Conservation (phyloP, 108 stramenopile species). For the Epipyxis sp. region DNA sequence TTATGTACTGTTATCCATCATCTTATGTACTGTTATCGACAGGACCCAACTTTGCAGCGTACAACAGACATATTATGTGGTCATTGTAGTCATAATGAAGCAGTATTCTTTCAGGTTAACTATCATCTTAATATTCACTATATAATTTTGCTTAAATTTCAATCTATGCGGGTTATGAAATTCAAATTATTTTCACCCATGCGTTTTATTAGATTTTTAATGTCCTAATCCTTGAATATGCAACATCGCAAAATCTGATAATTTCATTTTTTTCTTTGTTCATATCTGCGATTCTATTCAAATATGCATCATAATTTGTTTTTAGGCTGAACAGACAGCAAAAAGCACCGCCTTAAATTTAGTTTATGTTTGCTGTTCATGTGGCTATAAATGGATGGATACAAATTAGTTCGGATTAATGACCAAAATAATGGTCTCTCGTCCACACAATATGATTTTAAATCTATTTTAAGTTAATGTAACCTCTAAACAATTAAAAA, state of each 20-base stretch:
- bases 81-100: slow-evolving; percentile 16
- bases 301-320: not conserved
- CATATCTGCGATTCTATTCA: not conserved
- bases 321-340: slow-evolving; percentile 17
- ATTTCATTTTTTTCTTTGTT: slow-evolving; percentile 3
- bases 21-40: not conserved
- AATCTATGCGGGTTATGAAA: no score
- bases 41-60: slow-evolving; percentile 6
- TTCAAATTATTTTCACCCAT: no score
- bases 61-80: not conserved
- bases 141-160: not conserved
- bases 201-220: no score
- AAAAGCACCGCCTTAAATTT: not conserved
- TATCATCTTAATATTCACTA: not conserved
- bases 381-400: slow-evolving; percentile 25
- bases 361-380: slow-evolving; percentile 13
- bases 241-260: no score
- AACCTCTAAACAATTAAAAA: not conserved
- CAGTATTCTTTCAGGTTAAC: slow-evolving; percentile 5
- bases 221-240: no score
- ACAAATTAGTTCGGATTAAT: not conserved
- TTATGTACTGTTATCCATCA: not conserved
- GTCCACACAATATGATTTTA: no score
- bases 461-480: not conserved
- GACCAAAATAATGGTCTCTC: not conserved